Evolutionary conservation across 495 filamentous ascomycete genomes (phyloP).

Genomic region (Diplogelasinospora grovesii): DNA sequence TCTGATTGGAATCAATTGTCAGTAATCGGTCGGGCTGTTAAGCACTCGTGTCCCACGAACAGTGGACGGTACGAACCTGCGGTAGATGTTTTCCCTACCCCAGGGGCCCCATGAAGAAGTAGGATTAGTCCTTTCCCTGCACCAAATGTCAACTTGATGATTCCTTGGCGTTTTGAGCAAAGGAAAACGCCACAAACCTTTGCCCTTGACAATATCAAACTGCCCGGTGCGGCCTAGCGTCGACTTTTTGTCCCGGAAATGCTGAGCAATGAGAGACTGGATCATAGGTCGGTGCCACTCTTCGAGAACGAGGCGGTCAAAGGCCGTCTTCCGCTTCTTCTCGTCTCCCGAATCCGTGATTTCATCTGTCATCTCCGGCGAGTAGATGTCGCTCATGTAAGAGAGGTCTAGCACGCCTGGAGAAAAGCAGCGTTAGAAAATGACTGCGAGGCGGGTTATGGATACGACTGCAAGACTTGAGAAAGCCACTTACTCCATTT

Average conservation of each 20-base stretch:
- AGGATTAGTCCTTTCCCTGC: slow-evolving; percentile 38
- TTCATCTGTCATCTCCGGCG: neutral
- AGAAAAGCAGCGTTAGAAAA: too few species aligned
- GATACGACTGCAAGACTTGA: neutral
- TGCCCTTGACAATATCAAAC: slow-evolving; percentile 34
- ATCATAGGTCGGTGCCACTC: slow-evolving; percentile 29
- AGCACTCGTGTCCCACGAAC: too few species aligned
- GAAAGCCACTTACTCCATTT: slow-evolving; percentile 31
- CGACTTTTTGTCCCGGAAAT: slow-evolving; percentile 32
- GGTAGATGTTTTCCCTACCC: slow-evolving; percentile 40
- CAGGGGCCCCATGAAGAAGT: slow-evolving; percentile 42
- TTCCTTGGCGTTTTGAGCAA: slow-evolving; percentile 28
- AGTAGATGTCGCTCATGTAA: slow-evolving; percentile 11
- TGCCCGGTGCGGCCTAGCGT: slow-evolving; percentile 16
- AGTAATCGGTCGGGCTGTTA: too few species aligned
- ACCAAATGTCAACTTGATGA: too few species aligned
- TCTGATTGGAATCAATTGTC: slow-evolving; percentile 12
- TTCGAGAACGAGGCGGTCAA: slow-evolving; percentile 32
- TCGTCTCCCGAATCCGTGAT: slow-evolving; percentile 2
- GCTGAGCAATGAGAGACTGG: slow-evolving; percentile 31
- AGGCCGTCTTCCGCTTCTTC: slow-evolving; percentile 17
- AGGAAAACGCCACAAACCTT: slow-evolving; percentile 32
- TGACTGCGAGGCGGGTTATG: too few species aligned
- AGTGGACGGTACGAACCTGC: slow-evolving; percentile 21
- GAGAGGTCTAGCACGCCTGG: slow-evolving; percentile 19